Base-by-base conservation (phyloP, 371 early-diverging fungal genomes). In the Mortierella sp. region DNA sequence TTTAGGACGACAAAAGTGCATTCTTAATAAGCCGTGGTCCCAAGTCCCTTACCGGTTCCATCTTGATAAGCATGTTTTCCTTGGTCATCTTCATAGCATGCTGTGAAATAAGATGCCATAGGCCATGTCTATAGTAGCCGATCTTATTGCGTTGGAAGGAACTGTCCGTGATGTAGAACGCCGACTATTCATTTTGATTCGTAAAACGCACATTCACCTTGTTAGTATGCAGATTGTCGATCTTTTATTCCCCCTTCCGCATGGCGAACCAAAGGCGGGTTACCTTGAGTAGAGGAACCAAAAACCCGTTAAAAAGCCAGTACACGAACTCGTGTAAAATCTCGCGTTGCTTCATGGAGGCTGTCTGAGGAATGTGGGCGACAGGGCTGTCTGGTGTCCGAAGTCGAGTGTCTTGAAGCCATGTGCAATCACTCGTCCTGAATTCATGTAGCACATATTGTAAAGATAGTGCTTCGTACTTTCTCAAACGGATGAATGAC, bases 161-260 rank as follows among this genome's bases (percentile, higher is more conserved):
- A 49, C 83, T 84, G 21, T 92, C 91, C 2, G 96, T 95, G 6
- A 90, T 86, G 52, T 93, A 93, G 62, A 95, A 95, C 50, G 64
- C 72, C 3, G 82, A 64, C 90, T 92, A 53, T 19, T 21, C 19
- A 17, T 21, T 9, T 8, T 34, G 11, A 34, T 11, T 34, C 14
- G 7, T 14, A 34, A 46, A 54, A 41, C 14, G 32, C 37, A 41
- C n/a, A n/a, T n/a, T n/a, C n/a, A n/a, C n/a, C n/a, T n/a, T n/a
- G n/a, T n/a, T n/a, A n/a, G n/a, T n/a, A n/a, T n/a, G n/a, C n/a
- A n/a, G n/a, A 21, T 17, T 8, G 14, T 14, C 21, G 42, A 30
- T 21, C 4, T 26, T 7, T 21, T 37, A 11, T 21, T n/a, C 17
- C 17, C 42, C 17, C 14, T 37, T 42, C 26, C 28, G 28, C 6